These are phyloP conservation scores for Anisodus tanguticus DNA, from an alignment of 257 asterid species.

Conservation along the genomic window DNA sequence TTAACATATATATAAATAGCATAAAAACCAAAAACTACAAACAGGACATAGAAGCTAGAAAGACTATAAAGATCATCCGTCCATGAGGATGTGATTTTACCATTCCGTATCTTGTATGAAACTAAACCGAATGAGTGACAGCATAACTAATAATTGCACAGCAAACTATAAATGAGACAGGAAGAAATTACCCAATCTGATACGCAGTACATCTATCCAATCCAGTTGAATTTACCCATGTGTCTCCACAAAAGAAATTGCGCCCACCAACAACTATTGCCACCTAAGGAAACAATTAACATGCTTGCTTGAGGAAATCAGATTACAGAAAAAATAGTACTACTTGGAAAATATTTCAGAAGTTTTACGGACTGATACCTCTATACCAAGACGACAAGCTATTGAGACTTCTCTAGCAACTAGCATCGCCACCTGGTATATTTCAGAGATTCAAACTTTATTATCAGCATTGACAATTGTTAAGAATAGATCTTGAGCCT, in stretches of 20 bases:
- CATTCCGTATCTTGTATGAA: background rate
- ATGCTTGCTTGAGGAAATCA: conserved; percentile 11
- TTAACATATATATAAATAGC: conserved; percentile 5
- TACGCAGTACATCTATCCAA: conserved; percentile 87
- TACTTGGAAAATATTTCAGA: conserved; percentile 21
- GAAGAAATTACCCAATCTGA: conserved; percentile 79
- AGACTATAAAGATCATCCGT: background rate
- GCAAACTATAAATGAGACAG: background rate
- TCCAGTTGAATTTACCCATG: conserved; percentile 88
- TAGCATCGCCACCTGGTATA: conserved; percentile 76
- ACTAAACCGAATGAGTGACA: background rate
- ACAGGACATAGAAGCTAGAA: conserved; percentile 1
- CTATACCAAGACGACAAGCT: conserved; percentile 76
- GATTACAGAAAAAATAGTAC: conserved; percentile 18
- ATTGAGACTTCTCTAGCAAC: conserved; percentile 87
- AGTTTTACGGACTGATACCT: conserved; percentile 55
- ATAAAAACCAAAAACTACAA: conserved; percentile 4
- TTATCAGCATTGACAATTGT: background rate
- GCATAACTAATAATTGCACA: background rate
- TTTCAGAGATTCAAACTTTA: conserved; percentile 30
- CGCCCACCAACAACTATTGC: conserved; percentile 95
- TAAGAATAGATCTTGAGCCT: no score
- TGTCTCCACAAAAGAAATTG: conserved; percentile 92
- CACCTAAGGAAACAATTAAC: conserved; percentile 44
- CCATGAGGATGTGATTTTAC: background rate